Conservation (phyloP, 441 rosid genomes). For the Adansonia madagascariensis region DNA sequence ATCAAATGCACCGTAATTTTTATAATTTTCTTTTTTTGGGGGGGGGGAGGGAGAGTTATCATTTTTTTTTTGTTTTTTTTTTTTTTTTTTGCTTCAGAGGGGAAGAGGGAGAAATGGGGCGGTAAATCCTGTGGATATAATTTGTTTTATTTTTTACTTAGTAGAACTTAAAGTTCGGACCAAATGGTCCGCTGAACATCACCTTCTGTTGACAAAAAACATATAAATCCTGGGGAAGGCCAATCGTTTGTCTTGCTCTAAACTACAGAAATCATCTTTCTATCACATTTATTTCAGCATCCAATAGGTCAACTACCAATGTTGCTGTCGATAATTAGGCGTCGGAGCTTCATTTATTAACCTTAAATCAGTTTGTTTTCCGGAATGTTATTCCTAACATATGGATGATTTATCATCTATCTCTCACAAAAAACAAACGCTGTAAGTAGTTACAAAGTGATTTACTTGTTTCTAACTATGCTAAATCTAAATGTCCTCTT, state of each 20-base stretch:
- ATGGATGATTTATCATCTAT: background rate
- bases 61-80: too few species aligned
- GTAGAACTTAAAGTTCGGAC: background rate
- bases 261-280: background rate
- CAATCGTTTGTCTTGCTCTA: background rate
- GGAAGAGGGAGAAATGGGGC: too few species aligned
- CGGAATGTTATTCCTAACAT: background rate
- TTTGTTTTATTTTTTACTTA: background rate
- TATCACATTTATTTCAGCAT: background rate
- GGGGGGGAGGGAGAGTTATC: background rate
- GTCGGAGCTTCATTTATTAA: slow-evolving; percentile 15
- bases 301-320: slow-evolving; percentile 4
- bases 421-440: slow-evolving; percentile 6
- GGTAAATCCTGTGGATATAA: background rate
- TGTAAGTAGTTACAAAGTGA: background rate
- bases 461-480: background rate
- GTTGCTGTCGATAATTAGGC: background rate
- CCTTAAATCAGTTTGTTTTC: background rate
- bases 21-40: background rate
- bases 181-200: background rate
- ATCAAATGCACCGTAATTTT: background rate
- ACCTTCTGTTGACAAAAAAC: background rate
- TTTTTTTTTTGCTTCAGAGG: too few species aligned
- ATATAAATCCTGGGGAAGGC: background rate
- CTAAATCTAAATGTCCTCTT: background rate